These are phyloP conservation scores for Camellia lanceoleosa DNA, from an alignment of 148 eudicot genomes.

Conservation along the genomic window DNA sequence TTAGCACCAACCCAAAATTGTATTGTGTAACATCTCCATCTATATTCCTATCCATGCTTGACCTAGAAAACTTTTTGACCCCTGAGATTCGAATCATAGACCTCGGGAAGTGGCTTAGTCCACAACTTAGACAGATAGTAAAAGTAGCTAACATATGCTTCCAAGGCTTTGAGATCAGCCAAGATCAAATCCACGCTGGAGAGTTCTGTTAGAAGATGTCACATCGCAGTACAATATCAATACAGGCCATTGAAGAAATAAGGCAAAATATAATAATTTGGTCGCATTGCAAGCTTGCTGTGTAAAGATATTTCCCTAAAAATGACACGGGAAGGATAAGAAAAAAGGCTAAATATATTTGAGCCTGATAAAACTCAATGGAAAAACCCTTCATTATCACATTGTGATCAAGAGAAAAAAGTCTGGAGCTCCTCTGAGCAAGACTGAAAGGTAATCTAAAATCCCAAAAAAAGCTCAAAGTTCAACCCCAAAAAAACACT, in stretches of 20 bases:
- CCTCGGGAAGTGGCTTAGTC: conserved; percentile 90
- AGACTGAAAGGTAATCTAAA: background rate
- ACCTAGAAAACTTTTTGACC: conserved; percentile 27
- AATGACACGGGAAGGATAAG: background rate
- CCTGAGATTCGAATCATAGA: conserved; percentile 67
- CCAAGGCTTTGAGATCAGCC: conserved; percentile 84
- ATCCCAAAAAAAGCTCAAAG: background rate
- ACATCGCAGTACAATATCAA: background rate
- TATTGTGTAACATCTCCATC: conserved; percentile 36
- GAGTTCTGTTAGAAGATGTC: conserved; percentile 54
- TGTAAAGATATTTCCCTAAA: background rate
- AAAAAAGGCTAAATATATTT: background rate
- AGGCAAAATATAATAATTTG: conserved; percentile 2
- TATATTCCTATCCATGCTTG: conserved; percentile 32
- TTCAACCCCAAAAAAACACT: background rate
- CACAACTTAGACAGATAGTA: conserved; percentile 68
- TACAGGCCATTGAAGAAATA: background rate
- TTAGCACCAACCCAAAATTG: conserved; percentile 70
- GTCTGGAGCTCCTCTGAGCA: background rate
- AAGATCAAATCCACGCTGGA: conserved; percentile 69
- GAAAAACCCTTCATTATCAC: background rate
- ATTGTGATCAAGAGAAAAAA: background rate
- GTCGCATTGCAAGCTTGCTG: background rate
- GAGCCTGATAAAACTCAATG: background rate
- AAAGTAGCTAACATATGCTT: conserved; percentile 57